Percentiles rank a stretch among this genome's conserved stretches.
phyloP scores from a whole-genome alignment of 495 filamentous ascomycete species.

The Trichoderma erinaceum region DNA sequence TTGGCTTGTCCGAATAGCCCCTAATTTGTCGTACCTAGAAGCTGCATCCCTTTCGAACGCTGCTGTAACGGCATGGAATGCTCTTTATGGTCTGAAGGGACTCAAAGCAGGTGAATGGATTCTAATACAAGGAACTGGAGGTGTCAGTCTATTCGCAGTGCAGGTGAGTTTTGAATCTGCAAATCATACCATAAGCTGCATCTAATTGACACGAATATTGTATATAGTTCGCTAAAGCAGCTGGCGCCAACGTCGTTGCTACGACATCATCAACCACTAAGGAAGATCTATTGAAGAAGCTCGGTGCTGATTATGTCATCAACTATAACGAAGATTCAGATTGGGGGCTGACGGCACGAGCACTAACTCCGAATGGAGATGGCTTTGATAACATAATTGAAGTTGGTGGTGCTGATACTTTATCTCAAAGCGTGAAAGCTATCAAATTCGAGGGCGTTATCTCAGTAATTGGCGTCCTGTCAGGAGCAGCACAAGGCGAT shows the following conservation, averaged over 20 bases:
- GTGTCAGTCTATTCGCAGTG: neutral
- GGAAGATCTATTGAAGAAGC: neutral
- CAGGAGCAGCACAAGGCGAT: neutral
- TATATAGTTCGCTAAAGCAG: neutral
- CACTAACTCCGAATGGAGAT: neutral
- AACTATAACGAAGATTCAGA: neutral
- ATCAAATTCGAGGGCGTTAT: neutral
- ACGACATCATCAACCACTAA: neutral
- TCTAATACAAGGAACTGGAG: neutral
- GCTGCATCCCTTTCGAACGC: neutral
- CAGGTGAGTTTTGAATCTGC: neutral
- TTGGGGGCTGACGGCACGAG: neutral
- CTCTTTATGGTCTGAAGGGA: neutral
- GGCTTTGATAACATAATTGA: neutral
- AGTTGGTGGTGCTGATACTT: neutral
- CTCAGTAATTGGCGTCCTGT: neutral
- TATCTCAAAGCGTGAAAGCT: neutral
- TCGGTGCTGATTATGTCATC: neutral
- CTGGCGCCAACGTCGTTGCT: neutral
- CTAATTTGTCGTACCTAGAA: neutral
- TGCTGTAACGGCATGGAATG: neutral
- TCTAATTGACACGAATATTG: neutral
- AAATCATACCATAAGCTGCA: neutral
- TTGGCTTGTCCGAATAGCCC: neutral
- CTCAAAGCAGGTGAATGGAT: neutral